A percentile compares a stretch with the other conserved stretches of the same genome.
These are phyloP conservation scores for Backusella sp. DNA, from an alignment of 192 early-diverging fungal genomes.

Conservation along the genomic window DNA sequence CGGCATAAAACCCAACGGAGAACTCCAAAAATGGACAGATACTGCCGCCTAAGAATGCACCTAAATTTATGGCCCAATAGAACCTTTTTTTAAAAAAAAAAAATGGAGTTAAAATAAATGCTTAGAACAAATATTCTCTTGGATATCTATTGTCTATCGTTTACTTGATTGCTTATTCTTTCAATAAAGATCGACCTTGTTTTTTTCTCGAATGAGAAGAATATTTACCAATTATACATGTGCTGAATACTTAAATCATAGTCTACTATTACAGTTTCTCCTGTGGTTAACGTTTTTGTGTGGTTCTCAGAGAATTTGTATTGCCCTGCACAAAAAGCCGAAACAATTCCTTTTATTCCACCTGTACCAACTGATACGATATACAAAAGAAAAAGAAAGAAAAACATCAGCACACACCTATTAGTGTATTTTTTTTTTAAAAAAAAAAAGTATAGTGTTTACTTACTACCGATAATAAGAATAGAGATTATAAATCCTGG, in stretches of 20 bases:
- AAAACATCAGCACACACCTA: background rate
- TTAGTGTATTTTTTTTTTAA: background rate
- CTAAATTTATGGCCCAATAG: constrained; percentile 68
- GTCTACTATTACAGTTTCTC: constrained; percentile 54
- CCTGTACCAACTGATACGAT: constrained; percentile 25
- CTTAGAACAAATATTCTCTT: background rate
- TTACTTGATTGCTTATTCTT: background rate
- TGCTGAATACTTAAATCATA: constrained; percentile 60
- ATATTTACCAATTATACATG: constrained; percentile 61
- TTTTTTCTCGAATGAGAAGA: background rate
- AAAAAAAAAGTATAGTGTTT: background rate
- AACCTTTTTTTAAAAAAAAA: constrained; percentile 33
- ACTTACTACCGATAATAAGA: constrained; percentile 53
- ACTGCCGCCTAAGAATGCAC: constrained; percentile 53
- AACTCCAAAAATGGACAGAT: constrained; percentile 39
- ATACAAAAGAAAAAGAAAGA: background rate
- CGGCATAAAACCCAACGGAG: constrained; percentile 62
- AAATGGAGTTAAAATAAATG: background rate
- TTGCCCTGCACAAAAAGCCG: constrained; percentile 62
- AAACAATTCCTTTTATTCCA: constrained; percentile 35
- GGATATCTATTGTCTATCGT: background rate
- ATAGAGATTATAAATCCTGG: constrained; percentile 66
- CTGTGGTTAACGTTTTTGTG: constrained; percentile 45
- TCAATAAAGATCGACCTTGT: background rate
- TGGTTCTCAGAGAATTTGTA: constrained; percentile 41